Base-by-base conservation (phyloP, 2,329 filamentous ascomycete genomes). In the Ploettnerulaceae sp. region DNA sequence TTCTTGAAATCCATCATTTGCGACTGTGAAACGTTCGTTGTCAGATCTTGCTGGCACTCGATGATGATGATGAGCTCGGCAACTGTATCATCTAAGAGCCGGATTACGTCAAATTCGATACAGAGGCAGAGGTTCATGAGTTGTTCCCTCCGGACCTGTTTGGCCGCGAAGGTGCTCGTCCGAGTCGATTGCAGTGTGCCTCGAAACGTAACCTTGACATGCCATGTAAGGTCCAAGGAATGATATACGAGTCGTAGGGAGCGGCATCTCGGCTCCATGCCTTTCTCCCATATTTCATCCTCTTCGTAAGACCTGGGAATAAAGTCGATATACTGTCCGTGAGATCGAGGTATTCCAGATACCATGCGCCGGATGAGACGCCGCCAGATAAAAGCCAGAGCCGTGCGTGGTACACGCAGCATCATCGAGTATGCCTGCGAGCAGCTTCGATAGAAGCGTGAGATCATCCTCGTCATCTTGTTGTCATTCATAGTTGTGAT, bases 101-200 rank as follows among this genome's bases (percentile, higher is more conserved):
- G 25, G 31, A 25, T 29, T 20, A 24, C 22, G 46, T 48, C 39
- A 34, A 55, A 51, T 41, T 55, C 49, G 44, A 55, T 55, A 33
- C 44, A 53, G 17, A 50, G 43, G 38, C 20, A 52, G 52, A 55
- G 49, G 49, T 53, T 53, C 40, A 34, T 21, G 18, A 55, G 44
- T 18, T 53, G 12, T 55, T 55, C 24, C 21, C 49, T 33, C 4
- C 34, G 43, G 45, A 39, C 38, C 5, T 29, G 21, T 40, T 34
- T 20, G 31, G 31, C 31, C 14, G 43, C 49, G 37, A 54, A 52
- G 49, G 37, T 40, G 9, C 17, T 43, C 5, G 2, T 54, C 49
- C 46, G 18, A 39, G 34, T 49, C n/a, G 47, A 50, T 53, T 55
- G 43, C 31, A 55, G 49, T 38, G 5, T 55, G 39, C 47, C 49